Conservation (phyloP, 2,329 filamentous ascomycete species). For the Chaetomium olivaceum region DNA sequence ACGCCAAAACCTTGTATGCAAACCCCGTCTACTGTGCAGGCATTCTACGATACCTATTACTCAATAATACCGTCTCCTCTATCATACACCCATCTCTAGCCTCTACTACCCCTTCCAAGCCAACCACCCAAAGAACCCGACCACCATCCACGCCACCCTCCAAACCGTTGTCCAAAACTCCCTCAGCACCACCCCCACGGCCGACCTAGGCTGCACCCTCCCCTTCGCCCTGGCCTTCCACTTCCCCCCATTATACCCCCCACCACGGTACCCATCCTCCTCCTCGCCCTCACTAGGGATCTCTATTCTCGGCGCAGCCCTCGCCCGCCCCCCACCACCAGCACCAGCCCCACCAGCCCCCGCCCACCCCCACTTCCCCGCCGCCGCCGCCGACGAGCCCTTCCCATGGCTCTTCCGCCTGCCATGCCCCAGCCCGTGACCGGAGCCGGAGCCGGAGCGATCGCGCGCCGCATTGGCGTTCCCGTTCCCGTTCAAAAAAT, state of each 20-base stretch:
- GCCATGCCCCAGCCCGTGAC: slow-evolving; percentile 26
- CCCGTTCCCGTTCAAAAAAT: slow-evolving; percentile 7
- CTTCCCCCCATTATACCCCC: slow-evolving; percentile 45
- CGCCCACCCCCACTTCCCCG: slow-evolving; percentile 48
- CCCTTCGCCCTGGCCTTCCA: slow-evolving; percentile 37
- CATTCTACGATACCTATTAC: background rate
- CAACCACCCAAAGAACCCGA: slow-evolving; percentile 67
- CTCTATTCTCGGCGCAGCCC: slow-evolving; percentile 52
- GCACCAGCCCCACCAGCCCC: slow-evolving; percentile 32
- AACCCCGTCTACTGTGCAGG: background rate
- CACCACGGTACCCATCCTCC: slow-evolving; percentile 13
- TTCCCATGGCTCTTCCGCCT: slow-evolving; percentile 33
- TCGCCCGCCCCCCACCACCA: slow-evolving; percentile 19
- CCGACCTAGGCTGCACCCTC: slow-evolving; percentile 37
- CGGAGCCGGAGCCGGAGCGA: background rate
- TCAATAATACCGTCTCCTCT: background rate
- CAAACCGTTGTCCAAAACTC: slow-evolving; percentile 65
- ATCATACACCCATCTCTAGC: background rate
- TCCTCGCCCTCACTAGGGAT: slow-evolving; percentile 49
- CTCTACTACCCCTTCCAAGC: slow-evolving; percentile 58
- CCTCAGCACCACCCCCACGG: slow-evolving; percentile 50
- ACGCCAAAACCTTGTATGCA: background rate
- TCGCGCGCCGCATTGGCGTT: slow-evolving; percentile 2
- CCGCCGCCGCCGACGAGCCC: slow-evolving; percentile 14
- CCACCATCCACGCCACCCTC: slow-evolving; percentile 63